Conservation (phyloP, 1,284 basidiomycete genomes). For the Cryptococcus neoformans region DNA sequence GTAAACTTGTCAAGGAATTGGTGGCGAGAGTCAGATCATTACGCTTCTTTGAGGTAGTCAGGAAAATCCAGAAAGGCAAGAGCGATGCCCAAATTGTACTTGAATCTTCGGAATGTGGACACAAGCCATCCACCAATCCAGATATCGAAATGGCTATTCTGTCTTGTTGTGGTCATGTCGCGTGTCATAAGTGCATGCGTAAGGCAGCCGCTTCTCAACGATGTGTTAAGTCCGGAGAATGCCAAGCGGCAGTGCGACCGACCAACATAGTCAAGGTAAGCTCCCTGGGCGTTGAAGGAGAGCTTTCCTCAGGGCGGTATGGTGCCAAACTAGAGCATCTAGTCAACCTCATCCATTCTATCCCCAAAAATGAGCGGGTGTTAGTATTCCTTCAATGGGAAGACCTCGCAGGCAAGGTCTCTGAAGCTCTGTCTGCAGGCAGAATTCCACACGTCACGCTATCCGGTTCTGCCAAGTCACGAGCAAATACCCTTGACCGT, state of each 20-base stretch:
- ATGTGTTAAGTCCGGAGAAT: constrained; percentile 69
- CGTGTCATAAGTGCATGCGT: constrained; percentile 70
- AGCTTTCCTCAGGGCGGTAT: constrained; percentile 69
- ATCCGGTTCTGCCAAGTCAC: constrained; percentile 68
- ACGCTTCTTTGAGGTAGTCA: constrained; percentile 85
- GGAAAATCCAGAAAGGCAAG: constrained; percentile 77
- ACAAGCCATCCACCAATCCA: constrained; percentile 53
- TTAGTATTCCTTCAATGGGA: constrained; percentile 93
- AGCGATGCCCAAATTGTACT: constrained; percentile 45
- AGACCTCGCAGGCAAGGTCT: constrained; percentile 86
- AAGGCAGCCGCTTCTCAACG: constrained; percentile 70
- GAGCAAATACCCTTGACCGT: constrained; percentile 73
- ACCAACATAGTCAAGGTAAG: constrained; percentile 79
- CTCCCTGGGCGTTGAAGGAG: constrained; percentile 80
- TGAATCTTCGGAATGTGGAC: constrained; percentile 29
- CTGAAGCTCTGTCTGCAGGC: constrained; percentile 70
- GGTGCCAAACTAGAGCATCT: constrained; percentile 86
- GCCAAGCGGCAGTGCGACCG: constrained; percentile 67
- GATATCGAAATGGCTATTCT: constrained; percentile 73
- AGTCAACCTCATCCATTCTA: constrained; percentile 73
- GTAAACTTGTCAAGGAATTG: constrained; percentile 78
- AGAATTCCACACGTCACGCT: constrained; percentile 76
- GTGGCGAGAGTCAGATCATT: constrained; percentile 82
- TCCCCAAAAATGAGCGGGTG: constrained; percentile 73
- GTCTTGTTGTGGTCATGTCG: constrained; percentile 85